Base-by-base conservation (phyloP, 2,329 filamentous ascomycete species). In the Aspergillus niger region DNA sequence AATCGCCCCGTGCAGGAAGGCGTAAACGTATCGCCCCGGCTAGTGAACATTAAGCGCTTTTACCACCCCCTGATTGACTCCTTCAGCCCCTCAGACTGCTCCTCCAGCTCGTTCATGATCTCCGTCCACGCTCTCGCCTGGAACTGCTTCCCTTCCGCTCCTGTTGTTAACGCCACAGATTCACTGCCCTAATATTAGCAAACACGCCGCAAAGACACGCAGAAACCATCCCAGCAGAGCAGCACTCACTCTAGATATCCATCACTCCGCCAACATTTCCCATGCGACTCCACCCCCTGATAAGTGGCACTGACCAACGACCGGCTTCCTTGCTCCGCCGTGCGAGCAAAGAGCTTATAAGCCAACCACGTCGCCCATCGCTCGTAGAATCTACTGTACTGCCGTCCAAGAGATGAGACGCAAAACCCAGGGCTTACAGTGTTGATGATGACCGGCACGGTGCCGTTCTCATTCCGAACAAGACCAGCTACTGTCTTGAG, bases 381-480 rank as follows among this genome's bases (percentile, higher is more conserved):
- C 60, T 75, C 72, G 58, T 74, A 72, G 63, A 74, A 73, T 32
- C 66, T 65, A 41, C 71, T 69, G 54, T 74, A 80, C 44, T 80
- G 72, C 8, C 80, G 75, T 2, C 74, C 74, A 6, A 82, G 70
- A 10, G 76, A 73, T 3, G 79, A 79, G 17, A 64, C 70, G 63
- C 79, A 81, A 30, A 80, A 67, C 1, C 79, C 80, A 1, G 80
- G 80, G 59, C 78, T 81, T 4, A 75, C 70, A 0, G 79, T 78
- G 49, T 79, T 81, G 59, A 81, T 72, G 38, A 81, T 75, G 8
- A 82, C 72, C 8, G 73, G 70, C 4, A 75, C 62, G 2, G 72
- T 71, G 5, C 76, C 76, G 38, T 76, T 69, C 0, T 74, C 68
- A 11, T 69, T 65, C 32, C 70, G 69, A 13, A 72, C 61, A 2